phyloP scores from a whole-genome alignment of 306 rosid species.

The Quercus gilva region DNA sequence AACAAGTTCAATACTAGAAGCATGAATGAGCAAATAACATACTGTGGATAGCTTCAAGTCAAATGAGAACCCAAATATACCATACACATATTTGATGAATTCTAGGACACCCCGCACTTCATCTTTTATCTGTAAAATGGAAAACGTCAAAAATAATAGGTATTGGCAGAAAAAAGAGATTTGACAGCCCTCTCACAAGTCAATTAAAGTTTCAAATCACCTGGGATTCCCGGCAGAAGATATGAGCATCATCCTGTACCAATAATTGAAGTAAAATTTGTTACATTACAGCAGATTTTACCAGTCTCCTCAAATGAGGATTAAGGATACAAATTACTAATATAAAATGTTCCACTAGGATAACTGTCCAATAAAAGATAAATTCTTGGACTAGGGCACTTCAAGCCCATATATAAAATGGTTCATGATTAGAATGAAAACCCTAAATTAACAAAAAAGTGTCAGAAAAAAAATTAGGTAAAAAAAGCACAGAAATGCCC shows the following conservation, averaged over 20 bases:
- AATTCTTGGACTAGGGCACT: neutral
- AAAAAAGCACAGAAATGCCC: neutral
- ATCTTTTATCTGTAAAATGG: constrained; percentile 66
- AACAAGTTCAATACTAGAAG: neutral
- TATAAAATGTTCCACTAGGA: neutral
- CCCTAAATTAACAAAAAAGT: neutral
- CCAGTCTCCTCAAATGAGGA: neutral
- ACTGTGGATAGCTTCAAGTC: constrained; percentile 94
- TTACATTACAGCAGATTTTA: constrained; percentile 24
- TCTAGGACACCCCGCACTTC: constrained; percentile 77
- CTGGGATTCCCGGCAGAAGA: constrained; percentile 94
- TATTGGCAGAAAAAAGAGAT: neutral
- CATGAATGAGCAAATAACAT: constrained; percentile 20
- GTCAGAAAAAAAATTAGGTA: neutral
- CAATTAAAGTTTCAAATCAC: constrained; percentile 38
- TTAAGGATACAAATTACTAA: neutral
- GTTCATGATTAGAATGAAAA: neutral
- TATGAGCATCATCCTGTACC: constrained; percentile 91
- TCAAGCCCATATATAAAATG: neutral
- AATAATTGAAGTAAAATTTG: constrained; percentile 26
- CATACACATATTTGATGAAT: constrained; percentile 63
- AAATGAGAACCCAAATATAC: constrained; percentile 80
- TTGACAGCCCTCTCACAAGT: neutral
- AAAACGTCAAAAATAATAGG: constrained; percentile 18
- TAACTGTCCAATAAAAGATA: neutral